Conservation (phyloP, 306 rosid genomes). For the Spatholobus suberectus region DNA sequence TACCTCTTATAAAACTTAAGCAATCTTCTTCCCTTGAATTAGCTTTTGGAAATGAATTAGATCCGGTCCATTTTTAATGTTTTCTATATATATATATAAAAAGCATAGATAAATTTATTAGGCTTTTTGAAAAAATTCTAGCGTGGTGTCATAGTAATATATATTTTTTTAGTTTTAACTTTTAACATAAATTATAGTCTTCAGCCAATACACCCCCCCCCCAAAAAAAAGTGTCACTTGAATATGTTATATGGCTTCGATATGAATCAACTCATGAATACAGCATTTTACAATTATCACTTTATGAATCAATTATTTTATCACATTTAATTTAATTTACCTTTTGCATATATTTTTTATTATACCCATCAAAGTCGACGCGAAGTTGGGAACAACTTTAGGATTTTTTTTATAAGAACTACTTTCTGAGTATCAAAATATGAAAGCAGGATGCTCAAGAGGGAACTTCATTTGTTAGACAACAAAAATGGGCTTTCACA, state of each 20-base stretch:
- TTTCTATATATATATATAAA: no score
- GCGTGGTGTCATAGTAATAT: no score
- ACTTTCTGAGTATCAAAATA: no score
- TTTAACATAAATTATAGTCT: background rate
- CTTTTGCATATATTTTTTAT: background rate
- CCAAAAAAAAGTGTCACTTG: background rate
- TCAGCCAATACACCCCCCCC: no score
- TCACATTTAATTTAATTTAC: background rate
- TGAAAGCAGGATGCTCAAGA: background rate
- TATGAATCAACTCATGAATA: background rate
- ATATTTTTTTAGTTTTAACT: background rate
- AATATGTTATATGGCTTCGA: background rate
- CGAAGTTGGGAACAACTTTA: background rate
- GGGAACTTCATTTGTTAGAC: conserved; percentile 27
- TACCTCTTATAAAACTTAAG: background rate
- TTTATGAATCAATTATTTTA: background rate
- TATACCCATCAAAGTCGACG: conserved; percentile 11
- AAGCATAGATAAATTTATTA: no score
- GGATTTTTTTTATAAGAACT: background rate
- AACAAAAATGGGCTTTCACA: conserved; percentile 28
- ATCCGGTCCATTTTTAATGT: no score
- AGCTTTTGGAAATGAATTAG: no score
- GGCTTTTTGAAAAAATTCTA: no score
- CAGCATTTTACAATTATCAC: background rate
- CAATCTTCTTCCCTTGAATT: background rate